phyloP scores from a whole-genome alignment of 73 alveolate genomes.

The Tetrahymena malaccensis region DNA sequence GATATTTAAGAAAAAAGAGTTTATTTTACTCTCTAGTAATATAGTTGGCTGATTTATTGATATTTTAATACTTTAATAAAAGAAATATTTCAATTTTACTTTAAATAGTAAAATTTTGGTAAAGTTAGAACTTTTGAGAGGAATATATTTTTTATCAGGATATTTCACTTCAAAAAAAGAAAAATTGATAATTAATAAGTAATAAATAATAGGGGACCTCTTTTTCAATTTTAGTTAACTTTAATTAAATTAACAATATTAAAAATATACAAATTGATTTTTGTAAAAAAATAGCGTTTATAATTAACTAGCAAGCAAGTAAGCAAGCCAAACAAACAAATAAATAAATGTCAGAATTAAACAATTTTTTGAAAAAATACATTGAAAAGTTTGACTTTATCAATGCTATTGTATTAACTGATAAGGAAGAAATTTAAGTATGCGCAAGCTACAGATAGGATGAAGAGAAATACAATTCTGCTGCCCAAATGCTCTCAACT shows the following conservation, averaged over 20 bases:
- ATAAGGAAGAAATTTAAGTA: neutral
- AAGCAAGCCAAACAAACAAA: no score
- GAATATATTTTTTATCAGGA: neutral
- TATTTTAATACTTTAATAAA: no score
- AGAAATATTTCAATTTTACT: neutral
- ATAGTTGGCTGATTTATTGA: no score
- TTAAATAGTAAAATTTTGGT: neutral
- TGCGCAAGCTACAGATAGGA: neutral
- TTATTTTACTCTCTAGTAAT: no score
- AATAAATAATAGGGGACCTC: no score
- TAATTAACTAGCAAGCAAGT: no score
- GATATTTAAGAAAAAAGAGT: no score
- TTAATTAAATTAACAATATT: no score
- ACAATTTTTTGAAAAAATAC: neutral
- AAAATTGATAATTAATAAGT: neutral
- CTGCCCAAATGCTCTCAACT: neutral
- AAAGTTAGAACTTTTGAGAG: neutral
- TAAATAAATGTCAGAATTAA: neutral
- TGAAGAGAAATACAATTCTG: neutral
- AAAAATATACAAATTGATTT: neutral
- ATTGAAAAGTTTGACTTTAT: neutral
- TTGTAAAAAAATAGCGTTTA: neutral
- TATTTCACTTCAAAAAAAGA: neutral
- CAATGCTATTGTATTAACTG: neutral
- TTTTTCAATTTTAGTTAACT: neutral